phyloP scores from a whole-genome alignment of 352 stramenopile species.

The Phytophthora palmivora region DNA sequence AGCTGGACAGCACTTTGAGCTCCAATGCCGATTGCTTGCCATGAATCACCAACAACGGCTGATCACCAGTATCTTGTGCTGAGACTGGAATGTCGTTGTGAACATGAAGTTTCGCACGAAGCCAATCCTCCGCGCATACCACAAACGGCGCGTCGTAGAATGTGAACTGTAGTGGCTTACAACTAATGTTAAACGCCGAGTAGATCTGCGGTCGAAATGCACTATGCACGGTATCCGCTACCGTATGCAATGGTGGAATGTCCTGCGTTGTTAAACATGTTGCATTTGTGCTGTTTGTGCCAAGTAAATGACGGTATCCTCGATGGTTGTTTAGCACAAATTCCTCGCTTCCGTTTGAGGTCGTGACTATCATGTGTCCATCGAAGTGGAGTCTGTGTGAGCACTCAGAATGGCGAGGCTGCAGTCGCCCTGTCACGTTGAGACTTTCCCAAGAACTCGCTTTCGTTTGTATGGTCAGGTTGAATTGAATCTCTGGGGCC shows the following conservation, averaged over 20 bases:
- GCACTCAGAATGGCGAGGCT: constrained; percentile 43
- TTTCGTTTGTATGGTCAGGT: constrained; percentile 28
- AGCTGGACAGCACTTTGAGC: constrained; percentile 22
- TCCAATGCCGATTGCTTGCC: constrained; percentile 34
- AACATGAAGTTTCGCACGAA: constrained; percentile 19
- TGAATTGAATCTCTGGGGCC: constrained; percentile 42
- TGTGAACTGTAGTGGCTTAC: constrained; percentile 45
- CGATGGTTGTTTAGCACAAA: constrained; percentile 50
- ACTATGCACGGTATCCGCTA: constrained; percentile 33
- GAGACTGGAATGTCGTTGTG: not conserved
- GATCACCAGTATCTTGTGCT: not conserved
- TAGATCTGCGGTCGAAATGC: constrained; percentile 42
- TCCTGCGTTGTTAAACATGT: constrained; percentile 45
- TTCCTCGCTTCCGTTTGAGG: constrained; percentile 31
- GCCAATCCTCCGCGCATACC: constrained; percentile 43
- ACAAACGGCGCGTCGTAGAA: constrained; percentile 44
- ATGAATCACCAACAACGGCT: constrained; percentile 34
- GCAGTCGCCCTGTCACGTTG: constrained; percentile 37
- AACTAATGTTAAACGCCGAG: constrained; percentile 36
- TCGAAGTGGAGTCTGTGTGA: constrained; percentile 51
- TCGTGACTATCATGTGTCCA: constrained; percentile 35
- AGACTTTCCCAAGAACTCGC: constrained; percentile 2
- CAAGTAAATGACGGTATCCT: constrained; percentile 31
- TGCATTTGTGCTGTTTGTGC: constrained; percentile 15
- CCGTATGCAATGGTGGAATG: constrained; percentile 50